These are phyloP conservation scores for Nymphaea colorata DNA, from an alignment of 164 flowering plant species.

Conservation along the genomic window DNA sequence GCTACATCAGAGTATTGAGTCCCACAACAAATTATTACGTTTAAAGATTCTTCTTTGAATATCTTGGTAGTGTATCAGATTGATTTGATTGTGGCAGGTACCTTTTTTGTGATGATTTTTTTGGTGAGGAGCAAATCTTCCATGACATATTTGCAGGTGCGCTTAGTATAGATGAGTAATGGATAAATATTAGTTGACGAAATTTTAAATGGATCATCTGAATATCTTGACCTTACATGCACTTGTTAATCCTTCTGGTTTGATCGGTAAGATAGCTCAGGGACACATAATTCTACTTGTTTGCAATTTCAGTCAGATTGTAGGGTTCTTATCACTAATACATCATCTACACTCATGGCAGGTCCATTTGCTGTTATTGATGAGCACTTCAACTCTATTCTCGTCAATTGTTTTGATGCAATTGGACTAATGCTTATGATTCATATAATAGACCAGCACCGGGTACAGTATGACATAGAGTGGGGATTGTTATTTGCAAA, in stretches of 20 bases:
- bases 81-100: slow-evolving; percentile 36
- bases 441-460: slow-evolving; percentile 86
- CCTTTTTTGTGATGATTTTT: slow-evolving; percentile 90
- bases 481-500: too few relatives aligned
- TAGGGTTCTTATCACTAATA: not conserved
- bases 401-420: slow-evolving; percentile 90
- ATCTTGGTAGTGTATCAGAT: not conserved
- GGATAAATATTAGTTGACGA: too few relatives aligned
- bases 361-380: slow-evolving; percentile 92
- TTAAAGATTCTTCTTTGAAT: not conserved
- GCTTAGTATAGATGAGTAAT: not conserved
- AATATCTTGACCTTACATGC: too few relatives aligned
- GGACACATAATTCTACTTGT: not conserved
- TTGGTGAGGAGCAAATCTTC: slow-evolving; percentile 85
- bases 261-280: not conserved
- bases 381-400: slow-evolving; percentile 77
- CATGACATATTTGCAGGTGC: slow-evolving; percentile 92
- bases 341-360: slow-evolving; percentile 13
- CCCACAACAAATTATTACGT: slow-evolving; percentile 4
- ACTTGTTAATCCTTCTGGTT: too few relatives aligned
- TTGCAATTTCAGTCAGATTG: not conserved
- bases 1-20: slow-evolving; percentile 84
- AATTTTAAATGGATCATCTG: too few relatives aligned
- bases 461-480: slow-evolving; percentile 25
- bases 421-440: slow-evolving; percentile 99